Conservation (phyloP, 2,329 filamentous ascomycete genomes). For the Colletotrichum tofieldiae region DNA sequence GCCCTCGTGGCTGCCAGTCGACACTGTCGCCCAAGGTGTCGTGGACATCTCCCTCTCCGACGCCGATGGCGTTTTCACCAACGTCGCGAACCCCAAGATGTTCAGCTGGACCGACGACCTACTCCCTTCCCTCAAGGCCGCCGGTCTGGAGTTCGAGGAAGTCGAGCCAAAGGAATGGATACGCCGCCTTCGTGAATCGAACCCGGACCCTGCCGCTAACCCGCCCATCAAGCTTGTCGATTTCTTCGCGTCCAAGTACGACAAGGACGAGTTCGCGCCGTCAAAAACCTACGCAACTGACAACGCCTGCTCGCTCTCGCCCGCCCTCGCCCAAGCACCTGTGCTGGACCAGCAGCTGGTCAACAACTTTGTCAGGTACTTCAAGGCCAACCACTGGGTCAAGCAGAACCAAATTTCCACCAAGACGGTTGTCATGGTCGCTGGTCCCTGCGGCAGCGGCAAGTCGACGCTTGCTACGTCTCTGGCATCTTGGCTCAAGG, state of each 20-base stretch:
- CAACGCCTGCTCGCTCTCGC: slow-evolving; percentile 58
- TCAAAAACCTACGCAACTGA: slow-evolving; percentile 60
- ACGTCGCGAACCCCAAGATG: slow-evolving; percentile 63
- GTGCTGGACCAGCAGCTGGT: slow-evolving; percentile 51
- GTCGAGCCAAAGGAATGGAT: slow-evolving; percentile 63
- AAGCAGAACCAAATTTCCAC: slow-evolving; percentile 47
- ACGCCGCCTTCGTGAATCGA: slow-evolving; percentile 57
- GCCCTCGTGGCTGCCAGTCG: slow-evolving; percentile 63
- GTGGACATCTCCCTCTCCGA: slow-evolving; percentile 55
- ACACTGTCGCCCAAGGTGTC: slow-evolving; percentile 59
- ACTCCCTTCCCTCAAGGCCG: slow-evolving; percentile 61
- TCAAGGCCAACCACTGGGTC: slow-evolving; percentile 56
- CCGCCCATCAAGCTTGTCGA: slow-evolving; percentile 68
- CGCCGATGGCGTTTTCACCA: slow-evolving; percentile 56
- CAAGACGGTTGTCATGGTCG: slow-evolving; percentile 53
- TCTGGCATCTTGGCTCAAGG: slow-evolving; percentile 49
- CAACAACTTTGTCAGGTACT: slow-evolving; percentile 56
- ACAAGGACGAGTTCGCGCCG: slow-evolving; percentile 62
- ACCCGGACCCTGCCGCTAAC: slow-evolving; percentile 62
- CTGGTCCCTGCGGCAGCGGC: slow-evolving; percentile 59
- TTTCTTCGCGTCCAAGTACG: slow-evolving; percentile 58
- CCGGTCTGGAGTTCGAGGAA: slow-evolving; percentile 62
- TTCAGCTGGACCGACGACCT: slow-evolving; percentile 68
- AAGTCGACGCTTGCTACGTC: slow-evolving; percentile 56
- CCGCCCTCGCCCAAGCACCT: slow-evolving; percentile 58